Evolutionary conservation across 2,329 filamentous ascomycete genomes (phyloP).

Genomic region (Basipetospora chlamydospora): DNA sequence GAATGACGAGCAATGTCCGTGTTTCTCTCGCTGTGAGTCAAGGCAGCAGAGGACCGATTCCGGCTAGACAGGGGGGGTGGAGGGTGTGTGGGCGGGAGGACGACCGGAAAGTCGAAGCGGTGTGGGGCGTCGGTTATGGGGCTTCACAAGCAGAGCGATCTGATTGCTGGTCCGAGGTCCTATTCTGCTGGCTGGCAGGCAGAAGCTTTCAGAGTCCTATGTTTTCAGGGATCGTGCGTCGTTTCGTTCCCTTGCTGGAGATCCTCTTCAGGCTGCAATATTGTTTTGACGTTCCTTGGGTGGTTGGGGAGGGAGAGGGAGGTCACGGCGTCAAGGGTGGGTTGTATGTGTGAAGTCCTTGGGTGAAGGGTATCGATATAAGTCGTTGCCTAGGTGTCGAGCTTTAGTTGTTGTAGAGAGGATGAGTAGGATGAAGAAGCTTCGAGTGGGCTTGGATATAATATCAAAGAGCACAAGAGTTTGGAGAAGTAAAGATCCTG

Average conservation of each 20-base stretch:
- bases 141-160: conserved; percentile 1
- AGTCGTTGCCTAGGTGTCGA: too few species aligned
- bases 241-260: background rate
- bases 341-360: too few species aligned
- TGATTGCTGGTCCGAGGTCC: conserved; percentile 7
- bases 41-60: conserved; percentile 12
- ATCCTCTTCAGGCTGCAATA: conserved; percentile 2
- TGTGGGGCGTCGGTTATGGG: conserved; percentile 6
- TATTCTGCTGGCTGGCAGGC: conserved; percentile 2
- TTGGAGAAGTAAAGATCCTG: background rate
- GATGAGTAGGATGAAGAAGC: too few species aligned
- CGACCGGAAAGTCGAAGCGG: conserved; percentile 1
- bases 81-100: conserved; percentile 1
- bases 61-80: conserved; percentile 9
- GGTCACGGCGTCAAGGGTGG: too few species aligned
- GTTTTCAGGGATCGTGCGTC: background rate
- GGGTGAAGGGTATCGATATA: too few species aligned
- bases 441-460: background rate
- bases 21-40: conserved; percentile 13
- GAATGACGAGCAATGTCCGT: conserved; percentile 4
- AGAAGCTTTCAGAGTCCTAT: conserved; percentile 3
- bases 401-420: too few species aligned
- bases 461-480: background rate
- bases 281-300: background rate
- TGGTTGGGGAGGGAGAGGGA: too few species aligned